phyloP scores from a whole-genome alignment of 768 basidiomycete genomes.

The Coprinellus micaceus region DNA sequence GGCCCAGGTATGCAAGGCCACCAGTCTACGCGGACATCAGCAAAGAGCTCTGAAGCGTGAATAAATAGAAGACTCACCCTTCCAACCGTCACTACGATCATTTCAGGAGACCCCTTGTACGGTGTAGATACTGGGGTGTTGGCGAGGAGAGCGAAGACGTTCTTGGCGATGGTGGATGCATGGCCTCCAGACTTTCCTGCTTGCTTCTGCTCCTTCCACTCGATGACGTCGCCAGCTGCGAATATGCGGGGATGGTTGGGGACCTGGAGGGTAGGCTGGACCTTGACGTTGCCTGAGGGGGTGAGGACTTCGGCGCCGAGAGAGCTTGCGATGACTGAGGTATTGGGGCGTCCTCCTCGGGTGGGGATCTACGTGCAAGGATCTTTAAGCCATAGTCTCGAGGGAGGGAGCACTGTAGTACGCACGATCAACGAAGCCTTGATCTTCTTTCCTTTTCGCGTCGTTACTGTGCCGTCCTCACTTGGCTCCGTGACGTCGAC shows the following conservation, averaged over 20 bases:
- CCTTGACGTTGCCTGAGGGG: constrained; percentile 41
- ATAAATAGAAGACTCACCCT: constrained; percentile 1
- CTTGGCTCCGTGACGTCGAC: constrained; percentile 38
- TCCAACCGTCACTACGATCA: constrained; percentile 38
- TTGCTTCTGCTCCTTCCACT: constrained; percentile 62
- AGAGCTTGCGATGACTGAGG: constrained; percentile 43
- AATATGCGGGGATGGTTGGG: constrained; percentile 48
- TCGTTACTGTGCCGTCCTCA: constrained; percentile 32
- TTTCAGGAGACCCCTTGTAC: constrained; percentile 31
- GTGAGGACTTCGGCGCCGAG: constrained; percentile 37
- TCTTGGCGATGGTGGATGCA: constrained; percentile 38
- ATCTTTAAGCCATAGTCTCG: too few relatives aligned
- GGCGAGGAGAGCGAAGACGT: constrained; percentile 35
- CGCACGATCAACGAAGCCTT: constrained; percentile 53
- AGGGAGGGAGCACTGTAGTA: not conserved
- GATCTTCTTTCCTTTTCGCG: constrained; percentile 41
- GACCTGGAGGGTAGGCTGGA: constrained; percentile 56
- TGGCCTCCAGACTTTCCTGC: constrained; percentile 29
- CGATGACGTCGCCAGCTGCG: constrained; percentile 63
- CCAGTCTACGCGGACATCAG: constrained; percentile 20
- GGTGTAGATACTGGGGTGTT: constrained; percentile 26
- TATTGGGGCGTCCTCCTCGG: constrained; percentile 45
- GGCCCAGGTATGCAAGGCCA: constrained; percentile 38
- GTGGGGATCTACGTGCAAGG: constrained; percentile 25
- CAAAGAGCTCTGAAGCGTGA: not conserved